Base-by-base conservation (phyloP, 306 rosid genomes). In the Betula pendula region DNA sequence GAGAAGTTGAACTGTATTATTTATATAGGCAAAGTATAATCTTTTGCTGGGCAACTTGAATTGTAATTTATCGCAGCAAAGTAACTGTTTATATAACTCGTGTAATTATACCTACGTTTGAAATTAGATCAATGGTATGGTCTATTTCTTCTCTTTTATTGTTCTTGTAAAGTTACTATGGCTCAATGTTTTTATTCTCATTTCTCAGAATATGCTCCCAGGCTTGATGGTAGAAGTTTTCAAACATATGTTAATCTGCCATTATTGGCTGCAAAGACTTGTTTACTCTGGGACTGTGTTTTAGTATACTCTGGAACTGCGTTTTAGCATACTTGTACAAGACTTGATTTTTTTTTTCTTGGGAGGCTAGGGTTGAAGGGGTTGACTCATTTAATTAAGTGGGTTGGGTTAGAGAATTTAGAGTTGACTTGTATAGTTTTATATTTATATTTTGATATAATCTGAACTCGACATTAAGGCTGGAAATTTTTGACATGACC, bases 41-140 rank as follows among this genome's bases (percentile, higher is more conserved):
- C 62, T 43, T 75, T 72, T 74, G 68, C 59, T 73, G 38, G 55
- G 16, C 48, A 49, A 42, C 76, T 79, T 81, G 84, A 38, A 53
- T 20, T 72, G 84, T 74, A 60, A 63, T 53, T 5, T 19, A 62
- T 72, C 77, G 80, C 68, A 47, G 63, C 71, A 56, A 76, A 68
- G 74, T 40, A 51, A 38, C 49, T 29, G 29, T 52, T 75, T 74
- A 67, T 65, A 70, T 68, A 83, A 72, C 71, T 16, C 8, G 2
- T 71, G 38, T 75, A 53, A 75, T 5, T 50, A 65, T 47, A 68
- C 29, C 72, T 58, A 25, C 27, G 24, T 59, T 80, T 74, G 68
- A 58, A 69, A 78, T 15, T 77, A 20, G 76, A 51, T 79, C 79
- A 16, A 73, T 56, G 56, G 55, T 5, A 42, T 56, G 70, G 59